Percentiles rank a stretch among this genome's conserved stretches.
Conservation (phyloP, 2,329 filamentous ascomycete genomes). For the Hypoxylon sp. region DNA sequence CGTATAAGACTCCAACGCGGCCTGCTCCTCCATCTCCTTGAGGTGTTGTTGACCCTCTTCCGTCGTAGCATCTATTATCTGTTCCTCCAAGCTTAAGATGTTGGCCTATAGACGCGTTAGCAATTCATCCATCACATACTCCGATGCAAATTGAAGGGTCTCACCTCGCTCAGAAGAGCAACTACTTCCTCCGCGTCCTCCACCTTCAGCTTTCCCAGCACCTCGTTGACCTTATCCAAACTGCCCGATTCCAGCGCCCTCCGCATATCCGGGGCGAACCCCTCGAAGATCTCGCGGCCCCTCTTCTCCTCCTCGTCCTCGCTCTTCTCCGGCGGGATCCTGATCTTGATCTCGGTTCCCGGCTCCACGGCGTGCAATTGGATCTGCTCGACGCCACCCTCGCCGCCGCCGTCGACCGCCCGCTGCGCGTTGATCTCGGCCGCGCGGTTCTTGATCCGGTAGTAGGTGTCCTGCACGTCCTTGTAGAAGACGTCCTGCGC, state of each 20-base stretch:
- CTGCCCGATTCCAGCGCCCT: conserved; percentile 88
- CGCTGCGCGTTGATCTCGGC: conserved; percentile 73
- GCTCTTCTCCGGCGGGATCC: conserved; percentile 76
- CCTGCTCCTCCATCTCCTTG: conserved; percentile 77
- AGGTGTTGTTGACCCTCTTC: conserved; percentile 83
- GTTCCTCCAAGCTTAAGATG: conserved; percentile 89
- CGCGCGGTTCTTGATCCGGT: conserved; percentile 80
- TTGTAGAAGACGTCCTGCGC: conserved; percentile 91
- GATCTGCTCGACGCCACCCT: conserved; percentile 91
- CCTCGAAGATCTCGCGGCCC: conserved; percentile 81
- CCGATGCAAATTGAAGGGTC: conserved; percentile 44
- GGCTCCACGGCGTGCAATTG: conserved; percentile 97
- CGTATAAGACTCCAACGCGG: conserved; percentile 52
- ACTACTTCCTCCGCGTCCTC: conserved; percentile 89
- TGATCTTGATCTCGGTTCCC: conserved; percentile 90
- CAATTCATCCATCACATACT: conserved; percentile 51
- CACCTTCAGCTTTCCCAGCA: conserved; percentile 88
- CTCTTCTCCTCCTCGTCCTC: conserved; percentile 72
- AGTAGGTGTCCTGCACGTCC: conserved; percentile 90
- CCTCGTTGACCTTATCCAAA: conserved; percentile 88
- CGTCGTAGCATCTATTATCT: conserved; percentile 95
- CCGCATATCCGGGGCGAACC: conserved; percentile 83
- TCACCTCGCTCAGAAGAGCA: conserved; percentile 78
- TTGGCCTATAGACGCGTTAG: conserved; percentile 68
- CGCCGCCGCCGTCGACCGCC: conserved; percentile 63